A percentile compares a stretch with the other conserved stretches of the same genome.
These are phyloP conservation scores for Chlorella ohadii DNA, from an alignment of 139 green algal species.

Conservation along the genomic window DNA sequence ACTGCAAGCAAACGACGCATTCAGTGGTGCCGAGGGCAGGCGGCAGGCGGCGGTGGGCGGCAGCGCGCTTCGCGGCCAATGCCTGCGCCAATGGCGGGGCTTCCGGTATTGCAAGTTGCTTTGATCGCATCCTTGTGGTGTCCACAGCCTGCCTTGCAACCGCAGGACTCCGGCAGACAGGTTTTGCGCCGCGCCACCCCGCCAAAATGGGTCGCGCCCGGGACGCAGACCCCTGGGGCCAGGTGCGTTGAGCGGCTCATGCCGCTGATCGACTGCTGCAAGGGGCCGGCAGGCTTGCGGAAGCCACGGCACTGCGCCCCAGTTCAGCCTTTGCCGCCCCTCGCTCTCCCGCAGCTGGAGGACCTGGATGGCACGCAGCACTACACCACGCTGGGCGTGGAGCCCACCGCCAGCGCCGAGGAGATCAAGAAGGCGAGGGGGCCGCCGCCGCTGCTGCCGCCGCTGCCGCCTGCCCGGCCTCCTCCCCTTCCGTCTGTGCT, in stretches of 20 bases:
- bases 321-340: no score
- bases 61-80: no score
- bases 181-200: no score
- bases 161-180: no score
- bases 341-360: conserved; percentile 48
- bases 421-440: conserved; percentile 57
- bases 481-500: background rate
- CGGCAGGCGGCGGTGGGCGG: no score
- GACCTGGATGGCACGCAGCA: conserved; percentile 64
- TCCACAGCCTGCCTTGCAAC: no score
- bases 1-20: no score
- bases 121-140: no score
- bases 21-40: no score
- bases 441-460: conserved; percentile 3
- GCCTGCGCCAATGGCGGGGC: no score
- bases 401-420: conserved; percentile 15
- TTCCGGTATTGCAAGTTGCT: background rate
- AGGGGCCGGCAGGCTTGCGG: background rate
- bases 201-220: background rate
- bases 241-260: conserved; percentile 13
- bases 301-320: background rate
- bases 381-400: conserved; percentile 55
- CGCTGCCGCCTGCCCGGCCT: background rate
- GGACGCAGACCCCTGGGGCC: conserved; percentile 38
- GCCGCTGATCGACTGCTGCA: background rate